Percentiles rank a stretch among this genome's conserved stretches.
Evolutionary conservation across 2,329 filamentous ascomycete genomes (phyloP).

Genomic region (Cytospora paraplurivora): DNA sequence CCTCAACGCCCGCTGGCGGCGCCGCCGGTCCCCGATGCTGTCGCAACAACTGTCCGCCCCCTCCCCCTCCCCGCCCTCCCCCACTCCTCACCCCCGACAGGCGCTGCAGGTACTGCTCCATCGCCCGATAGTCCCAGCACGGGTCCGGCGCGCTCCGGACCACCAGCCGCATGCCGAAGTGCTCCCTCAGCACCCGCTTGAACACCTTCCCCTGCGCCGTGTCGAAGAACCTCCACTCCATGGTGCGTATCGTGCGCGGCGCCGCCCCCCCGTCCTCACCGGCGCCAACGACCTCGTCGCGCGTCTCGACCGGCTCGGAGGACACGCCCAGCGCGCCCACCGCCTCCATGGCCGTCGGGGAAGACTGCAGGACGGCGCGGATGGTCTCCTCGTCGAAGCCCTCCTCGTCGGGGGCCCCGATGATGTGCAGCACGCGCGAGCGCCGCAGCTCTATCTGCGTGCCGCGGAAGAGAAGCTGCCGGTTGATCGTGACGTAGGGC

Average conservation of each 20-base stretch:
- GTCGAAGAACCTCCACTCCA: slow-evolving; percentile 17
- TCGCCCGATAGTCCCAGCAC: slow-evolving; percentile 8
- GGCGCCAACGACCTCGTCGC: not conserved
- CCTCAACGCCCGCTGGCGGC: not conserved
- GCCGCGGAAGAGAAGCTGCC: not conserved
- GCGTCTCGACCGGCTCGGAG: slow-evolving; percentile 1
- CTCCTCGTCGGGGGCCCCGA: not conserved
- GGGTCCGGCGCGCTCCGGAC: slow-evolving; percentile 6
- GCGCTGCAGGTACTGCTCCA: not conserved
- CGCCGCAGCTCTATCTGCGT: not conserved
- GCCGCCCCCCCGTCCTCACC: not conserved
- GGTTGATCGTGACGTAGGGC: not conserved
- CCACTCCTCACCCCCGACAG: no score
- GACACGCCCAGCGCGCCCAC: not conserved
- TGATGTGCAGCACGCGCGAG: slow-evolving; percentile 5
- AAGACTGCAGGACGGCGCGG: not conserved
- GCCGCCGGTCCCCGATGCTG: not conserved
- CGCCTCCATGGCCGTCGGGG: not conserved
- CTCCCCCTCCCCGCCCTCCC: no score
- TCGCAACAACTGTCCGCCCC: no score
- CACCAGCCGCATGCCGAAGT: not conserved
- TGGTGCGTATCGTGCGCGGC: not conserved
- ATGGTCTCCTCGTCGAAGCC: not conserved
- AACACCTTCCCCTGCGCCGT: not conserved
- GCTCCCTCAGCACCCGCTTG: not conserved